Evolutionary conservation across 805 yeast genomes (phyloP).

Genomic region (Candida stauntonica): DNA sequence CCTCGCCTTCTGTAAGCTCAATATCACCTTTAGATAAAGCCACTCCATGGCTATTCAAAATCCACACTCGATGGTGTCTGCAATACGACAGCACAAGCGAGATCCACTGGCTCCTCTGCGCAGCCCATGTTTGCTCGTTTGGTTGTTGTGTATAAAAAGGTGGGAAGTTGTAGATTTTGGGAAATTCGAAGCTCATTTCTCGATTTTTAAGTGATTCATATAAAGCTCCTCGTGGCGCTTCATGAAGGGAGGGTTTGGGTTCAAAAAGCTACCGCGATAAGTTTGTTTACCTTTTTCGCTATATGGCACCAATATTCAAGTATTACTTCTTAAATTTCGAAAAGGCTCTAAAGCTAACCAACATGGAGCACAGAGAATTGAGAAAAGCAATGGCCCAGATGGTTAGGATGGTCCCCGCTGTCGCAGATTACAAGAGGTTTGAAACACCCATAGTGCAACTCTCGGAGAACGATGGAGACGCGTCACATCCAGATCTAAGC

Average conservation of each 20-base stretch:
- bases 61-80: constrained; percentile 50
- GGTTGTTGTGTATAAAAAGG: constrained; percentile 92
- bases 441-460: background rate
- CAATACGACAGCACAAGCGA: constrained; percentile 60
- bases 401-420: constrained; percentile 2
- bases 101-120: constrained; percentile 80
- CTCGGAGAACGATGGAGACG: background rate
- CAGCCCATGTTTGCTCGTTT: constrained; percentile 68
- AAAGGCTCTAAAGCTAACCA: background rate
- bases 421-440: constrained; percentile 1
- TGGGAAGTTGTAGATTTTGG: constrained; percentile 52
- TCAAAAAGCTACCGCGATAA: background rate
- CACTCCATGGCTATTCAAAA: constrained; percentile 37
- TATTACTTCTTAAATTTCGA: too few species aligned
- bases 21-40: constrained; percentile 20
- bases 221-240: background rate
- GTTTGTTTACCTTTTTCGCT: background rate
- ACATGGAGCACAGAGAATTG: constrained; percentile 2
- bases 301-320: too few species aligned
- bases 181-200: constrained; percentile 13
- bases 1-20: constrained; percentile 20
- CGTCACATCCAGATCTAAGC: constrained; percentile 1
- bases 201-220: background rate
- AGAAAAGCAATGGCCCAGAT: constrained; percentile 1
- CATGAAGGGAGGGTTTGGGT: too few species aligned